Conservation (phyloP, 169 alveolate genomes). For the Cryptosporidium andersoni region DNA sequence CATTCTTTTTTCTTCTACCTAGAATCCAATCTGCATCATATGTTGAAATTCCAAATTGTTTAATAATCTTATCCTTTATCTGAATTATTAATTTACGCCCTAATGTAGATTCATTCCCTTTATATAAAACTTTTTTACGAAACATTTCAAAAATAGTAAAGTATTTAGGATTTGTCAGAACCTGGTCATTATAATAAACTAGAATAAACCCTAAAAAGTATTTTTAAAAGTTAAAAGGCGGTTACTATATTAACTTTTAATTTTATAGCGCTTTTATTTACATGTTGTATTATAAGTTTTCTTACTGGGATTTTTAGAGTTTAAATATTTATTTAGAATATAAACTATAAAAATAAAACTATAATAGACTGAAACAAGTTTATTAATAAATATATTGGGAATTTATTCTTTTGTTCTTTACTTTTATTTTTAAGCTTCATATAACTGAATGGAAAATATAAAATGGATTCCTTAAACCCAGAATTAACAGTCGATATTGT, state of each 20-base stretch:
- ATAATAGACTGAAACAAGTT: too few relatives aligned
- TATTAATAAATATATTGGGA: too few relatives aligned
- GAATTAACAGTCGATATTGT: constrained; percentile 8
- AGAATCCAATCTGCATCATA: constrained; percentile 5
- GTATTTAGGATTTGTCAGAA: neutral
- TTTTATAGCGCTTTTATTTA: too few relatives aligned
- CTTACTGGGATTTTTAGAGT: neutral
- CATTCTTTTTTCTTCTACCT: constrained; percentile 53
- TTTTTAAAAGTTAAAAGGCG: too few relatives aligned
- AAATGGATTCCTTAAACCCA: constrained; percentile 21
- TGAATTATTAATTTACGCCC: constrained; percentile 38
- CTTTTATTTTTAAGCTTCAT: too few relatives aligned
- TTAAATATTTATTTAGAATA: neutral
- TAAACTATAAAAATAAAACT: neutral
- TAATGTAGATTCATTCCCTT: constrained; percentile 27
- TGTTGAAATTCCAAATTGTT: constrained; percentile 15
- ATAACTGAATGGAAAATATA: neutral
- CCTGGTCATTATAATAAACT: too few relatives aligned
- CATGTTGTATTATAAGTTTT: too few relatives aligned
- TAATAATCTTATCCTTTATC: constrained; percentile 11
- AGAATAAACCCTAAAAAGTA: too few relatives aligned
- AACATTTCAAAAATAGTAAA: constrained; percentile 10
- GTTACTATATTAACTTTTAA: too few relatives aligned
- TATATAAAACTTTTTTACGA: constrained; percentile 8
- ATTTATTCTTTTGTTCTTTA: too few relatives aligned